Percentiles rank a stretch among this genome's conserved stretches.
Evolutionary conservation across 2,329 filamentous ascomycete species (phyloP).

Genomic region (Diplodia scrobiculata): DNA sequence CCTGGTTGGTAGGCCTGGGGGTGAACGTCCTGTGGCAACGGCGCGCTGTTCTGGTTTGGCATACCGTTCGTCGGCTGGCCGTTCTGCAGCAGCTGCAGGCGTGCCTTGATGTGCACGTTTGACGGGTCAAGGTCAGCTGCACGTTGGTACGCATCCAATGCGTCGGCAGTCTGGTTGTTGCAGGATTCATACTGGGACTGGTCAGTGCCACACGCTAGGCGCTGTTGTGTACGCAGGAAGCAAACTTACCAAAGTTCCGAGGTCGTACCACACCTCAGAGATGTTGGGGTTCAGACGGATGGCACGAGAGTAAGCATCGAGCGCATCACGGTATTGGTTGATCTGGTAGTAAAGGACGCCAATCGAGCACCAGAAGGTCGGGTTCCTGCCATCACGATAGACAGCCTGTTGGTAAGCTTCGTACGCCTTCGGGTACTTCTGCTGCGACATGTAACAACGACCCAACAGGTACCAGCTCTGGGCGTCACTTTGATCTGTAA

Average conservation of each 20-base stretch:
- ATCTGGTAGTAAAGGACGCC: slow-evolving; percentile 99
- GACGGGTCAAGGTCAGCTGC: slow-evolving; percentile 90
- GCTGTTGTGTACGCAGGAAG: slow-evolving; percentile 19
- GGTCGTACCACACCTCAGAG: slow-evolving; percentile 98
- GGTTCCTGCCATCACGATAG: slow-evolving; percentile 94
- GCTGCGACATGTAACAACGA: slow-evolving; percentile 98
- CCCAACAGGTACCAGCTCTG: slow-evolving; percentile 99
- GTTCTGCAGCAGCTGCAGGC: slow-evolving; percentile 83
- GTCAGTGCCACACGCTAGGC: slow-evolving; percentile 31
- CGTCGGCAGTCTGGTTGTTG: slow-evolving; percentile 97
- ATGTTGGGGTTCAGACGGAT: slow-evolving; percentile 98
- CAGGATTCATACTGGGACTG: slow-evolving; percentile 83
- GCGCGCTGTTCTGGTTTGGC: slow-evolving; percentile 70
- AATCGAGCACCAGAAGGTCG: slow-evolving; percentile 99
- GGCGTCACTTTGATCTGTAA: slow-evolving; percentile 82
- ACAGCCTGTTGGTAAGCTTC: slow-evolving; percentile 98
- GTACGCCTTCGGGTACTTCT: slow-evolving; percentile 98
- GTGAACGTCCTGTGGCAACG: slow-evolving; percentile 94
- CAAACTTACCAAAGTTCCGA: slow-evolving; percentile 82
- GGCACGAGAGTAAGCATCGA: slow-evolving; percentile 95
- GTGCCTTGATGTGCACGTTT: slow-evolving; percentile 95
- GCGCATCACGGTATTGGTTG: slow-evolving; percentile 96
- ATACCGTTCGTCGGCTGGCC: slow-evolving; percentile 71
- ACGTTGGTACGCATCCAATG: slow-evolving; percentile 90
- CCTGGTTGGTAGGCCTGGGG: slow-evolving; percentile 88